Evolutionary conservation across 2,329 filamentous ascomycete genomes (phyloP).

Genomic region (Fusarium acutatum): DNA sequence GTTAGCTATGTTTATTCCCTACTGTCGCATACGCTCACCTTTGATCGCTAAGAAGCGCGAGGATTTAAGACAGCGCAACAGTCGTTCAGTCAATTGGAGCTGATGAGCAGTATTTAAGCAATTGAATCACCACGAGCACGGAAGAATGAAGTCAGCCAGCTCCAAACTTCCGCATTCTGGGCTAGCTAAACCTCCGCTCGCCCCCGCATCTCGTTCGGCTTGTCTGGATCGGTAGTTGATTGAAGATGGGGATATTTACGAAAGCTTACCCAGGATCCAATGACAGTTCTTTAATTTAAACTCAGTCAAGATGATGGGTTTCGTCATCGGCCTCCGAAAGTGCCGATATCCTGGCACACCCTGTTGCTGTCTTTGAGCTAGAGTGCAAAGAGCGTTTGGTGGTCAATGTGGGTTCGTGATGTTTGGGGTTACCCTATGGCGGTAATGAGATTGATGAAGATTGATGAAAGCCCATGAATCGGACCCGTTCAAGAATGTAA

Average conservation of each 20-base stretch:
- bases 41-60: background rate
- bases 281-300: background rate
- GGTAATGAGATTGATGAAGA: rapidly evolving
- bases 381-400: background rate
- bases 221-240: background rate
- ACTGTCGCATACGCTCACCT: background rate
- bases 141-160: background rate
- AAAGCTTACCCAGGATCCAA: conserved; percentile 1
- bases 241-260: background rate
- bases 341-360: background rate
- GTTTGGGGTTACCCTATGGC: background rate
- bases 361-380: background rate
- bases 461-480: background rate
- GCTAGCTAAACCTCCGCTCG: background rate
- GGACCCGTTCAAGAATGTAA: too few relatives aligned
- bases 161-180: background rate
- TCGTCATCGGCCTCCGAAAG: background rate
- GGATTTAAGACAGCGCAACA: background rate
- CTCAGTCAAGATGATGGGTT: background rate
- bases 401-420: background rate
- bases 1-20: background rate
- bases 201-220: conserved; percentile 21
- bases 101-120: background rate
- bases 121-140: background rate
- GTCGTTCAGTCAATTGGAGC: rapidly evolving